Evolutionary conservation across 2,329 filamentous ascomycete genomes (phyloP).

Genomic region (Eutypa lata): DNA sequence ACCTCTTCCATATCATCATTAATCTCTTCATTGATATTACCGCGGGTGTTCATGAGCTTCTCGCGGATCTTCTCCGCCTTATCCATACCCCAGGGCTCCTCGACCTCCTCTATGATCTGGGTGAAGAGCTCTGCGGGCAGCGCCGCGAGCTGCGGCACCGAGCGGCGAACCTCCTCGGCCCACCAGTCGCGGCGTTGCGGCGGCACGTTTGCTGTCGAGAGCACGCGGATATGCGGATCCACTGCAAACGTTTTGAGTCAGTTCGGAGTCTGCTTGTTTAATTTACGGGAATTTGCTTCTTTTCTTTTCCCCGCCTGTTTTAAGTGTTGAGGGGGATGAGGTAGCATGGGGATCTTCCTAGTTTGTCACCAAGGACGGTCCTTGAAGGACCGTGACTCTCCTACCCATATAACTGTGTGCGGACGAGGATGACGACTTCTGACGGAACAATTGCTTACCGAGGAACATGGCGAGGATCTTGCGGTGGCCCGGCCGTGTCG

Average conservation of each 20-base stretch:
- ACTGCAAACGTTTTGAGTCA: constrained; percentile 29
- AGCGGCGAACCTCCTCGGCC: constrained; percentile 18
- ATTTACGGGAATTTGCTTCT: no score
- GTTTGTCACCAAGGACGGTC: no score
- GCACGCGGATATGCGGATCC: constrained; percentile 49
- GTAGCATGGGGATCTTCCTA: no score
- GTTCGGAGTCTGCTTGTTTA: no score
- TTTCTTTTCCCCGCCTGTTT: no score
- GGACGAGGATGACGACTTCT: no score
- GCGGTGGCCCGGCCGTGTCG: constrained; percentile 49
- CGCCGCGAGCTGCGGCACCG: background rate
- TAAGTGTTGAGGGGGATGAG: no score
- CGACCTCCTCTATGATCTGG: background rate
- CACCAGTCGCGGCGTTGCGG: constrained; percentile 36
- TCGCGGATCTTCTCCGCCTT: background rate
- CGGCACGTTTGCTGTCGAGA: constrained; percentile 41
- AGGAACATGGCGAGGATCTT: constrained; percentile 58
- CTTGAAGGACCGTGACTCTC: no score
- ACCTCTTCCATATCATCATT: background rate
- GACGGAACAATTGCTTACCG: no score
- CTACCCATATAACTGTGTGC: no score
- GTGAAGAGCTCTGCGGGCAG: background rate
- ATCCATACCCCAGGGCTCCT: background rate
- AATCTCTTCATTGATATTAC: background rate
- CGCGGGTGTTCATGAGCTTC: background rate